These are phyloP conservation scores for Ramularia collo-cygni DNA, from an alignment of 2,329 filamentous ascomycete genomes.

Conservation along the genomic window DNA sequence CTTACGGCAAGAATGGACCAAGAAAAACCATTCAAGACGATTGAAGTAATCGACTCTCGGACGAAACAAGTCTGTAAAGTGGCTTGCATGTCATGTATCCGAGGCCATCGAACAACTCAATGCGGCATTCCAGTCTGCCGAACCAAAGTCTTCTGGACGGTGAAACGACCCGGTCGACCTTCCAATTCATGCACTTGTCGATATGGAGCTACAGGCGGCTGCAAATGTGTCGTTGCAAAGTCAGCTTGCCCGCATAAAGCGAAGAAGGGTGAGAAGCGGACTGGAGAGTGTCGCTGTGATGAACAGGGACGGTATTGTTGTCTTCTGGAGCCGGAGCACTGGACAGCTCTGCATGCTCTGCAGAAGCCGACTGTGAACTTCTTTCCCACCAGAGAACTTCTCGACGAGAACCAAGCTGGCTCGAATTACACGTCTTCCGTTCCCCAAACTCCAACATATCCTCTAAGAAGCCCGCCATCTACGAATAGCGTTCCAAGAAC, in stretches of 20 bases:
- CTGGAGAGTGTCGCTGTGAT: slow-evolving; percentile 29
- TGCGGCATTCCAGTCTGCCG: slow-evolving; percentile 31
- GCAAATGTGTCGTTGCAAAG: slow-evolving; percentile 29
- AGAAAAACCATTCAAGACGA: slow-evolving; percentile 31
- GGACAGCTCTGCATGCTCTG: slow-evolving; percentile 23
- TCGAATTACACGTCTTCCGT: slow-evolving; percentile 1
- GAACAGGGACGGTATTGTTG: slow-evolving; percentile 31
- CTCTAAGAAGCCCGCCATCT: slow-evolving; percentile 11
- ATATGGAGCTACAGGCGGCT: slow-evolving; percentile 26
- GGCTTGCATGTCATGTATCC: slow-evolving; percentile 32
- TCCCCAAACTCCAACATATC: slow-evolving; percentile 15
- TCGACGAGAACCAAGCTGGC: slow-evolving; percentile 19
- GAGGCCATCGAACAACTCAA: slow-evolving; percentile 30
- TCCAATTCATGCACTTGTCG: slow-evolving; percentile 30
- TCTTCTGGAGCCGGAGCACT: slow-evolving; percentile 27
- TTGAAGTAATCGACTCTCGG: slow-evolving; percentile 28
- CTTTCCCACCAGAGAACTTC: slow-evolving; percentile 21
- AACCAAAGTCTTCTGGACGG: slow-evolving; percentile 31
- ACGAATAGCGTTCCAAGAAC: slow-evolving; percentile 14
- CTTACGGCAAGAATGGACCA: slow-evolving; percentile 17
- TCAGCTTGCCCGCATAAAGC: slow-evolving; percentile 29
- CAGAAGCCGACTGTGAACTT: slow-evolving; percentile 27
- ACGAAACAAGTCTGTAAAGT: slow-evolving; percentile 29
- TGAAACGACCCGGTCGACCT: slow-evolving; percentile 30
- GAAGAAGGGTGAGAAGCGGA: slow-evolving; percentile 30